Percentiles rank a stretch among this genome's conserved stretches.
These are phyloP conservation scores for Waitea zeae DNA, from an alignment of 1,284 basidiomycete species.

Conservation along the genomic window DNA sequence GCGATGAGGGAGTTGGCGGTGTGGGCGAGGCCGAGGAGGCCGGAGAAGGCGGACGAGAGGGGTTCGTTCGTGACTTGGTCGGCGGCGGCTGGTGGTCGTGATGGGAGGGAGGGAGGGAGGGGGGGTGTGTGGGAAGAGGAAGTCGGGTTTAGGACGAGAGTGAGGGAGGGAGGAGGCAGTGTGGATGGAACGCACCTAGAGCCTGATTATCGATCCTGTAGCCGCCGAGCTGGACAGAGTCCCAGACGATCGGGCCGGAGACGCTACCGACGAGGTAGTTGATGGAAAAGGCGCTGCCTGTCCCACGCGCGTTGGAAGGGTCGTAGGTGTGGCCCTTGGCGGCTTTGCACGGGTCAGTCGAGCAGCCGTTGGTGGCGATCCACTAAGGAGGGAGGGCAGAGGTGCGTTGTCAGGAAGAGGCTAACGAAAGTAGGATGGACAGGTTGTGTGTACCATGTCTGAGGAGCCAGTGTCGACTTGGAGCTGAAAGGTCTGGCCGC, in stretches of 20 bases:
- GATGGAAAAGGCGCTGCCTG: conserved; percentile 31
- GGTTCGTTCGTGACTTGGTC: conserved; percentile 31
- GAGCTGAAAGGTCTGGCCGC: conserved; percentile 37
- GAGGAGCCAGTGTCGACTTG: conserved; percentile 66
- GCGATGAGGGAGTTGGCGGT: conserved; percentile 48
- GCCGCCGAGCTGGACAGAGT: conserved; percentile 34
- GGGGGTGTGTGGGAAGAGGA: conserved; percentile 4
- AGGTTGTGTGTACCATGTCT: conserved; percentile 40
- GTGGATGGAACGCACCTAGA: conserved; percentile 23
- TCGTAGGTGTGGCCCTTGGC: conserved; percentile 30
- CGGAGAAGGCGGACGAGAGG: conserved; percentile 32
- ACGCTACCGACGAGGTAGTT: conserved; percentile 40
- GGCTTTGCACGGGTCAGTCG: conserved; percentile 25
- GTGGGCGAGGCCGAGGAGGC: conserved; percentile 58
- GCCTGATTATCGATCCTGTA: conserved; percentile 46
- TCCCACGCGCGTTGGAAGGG: too few species aligned
- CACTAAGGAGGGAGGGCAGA: conserved; percentile 30
- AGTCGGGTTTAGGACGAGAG: too few species aligned
- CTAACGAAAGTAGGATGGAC: too few species aligned
- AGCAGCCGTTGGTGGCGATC: conserved; percentile 41
- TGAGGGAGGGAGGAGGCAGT: too few species aligned
- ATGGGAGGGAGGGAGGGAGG: conserved; percentile 1
- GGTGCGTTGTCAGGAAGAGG: too few species aligned
- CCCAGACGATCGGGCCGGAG: conserved; percentile 48
- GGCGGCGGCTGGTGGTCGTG: conserved; percentile 28